These are phyloP conservation scores for Erodium moschatum DNA, from an alignment of 441 rosid genomes.

Conservation along the genomic window DNA sequence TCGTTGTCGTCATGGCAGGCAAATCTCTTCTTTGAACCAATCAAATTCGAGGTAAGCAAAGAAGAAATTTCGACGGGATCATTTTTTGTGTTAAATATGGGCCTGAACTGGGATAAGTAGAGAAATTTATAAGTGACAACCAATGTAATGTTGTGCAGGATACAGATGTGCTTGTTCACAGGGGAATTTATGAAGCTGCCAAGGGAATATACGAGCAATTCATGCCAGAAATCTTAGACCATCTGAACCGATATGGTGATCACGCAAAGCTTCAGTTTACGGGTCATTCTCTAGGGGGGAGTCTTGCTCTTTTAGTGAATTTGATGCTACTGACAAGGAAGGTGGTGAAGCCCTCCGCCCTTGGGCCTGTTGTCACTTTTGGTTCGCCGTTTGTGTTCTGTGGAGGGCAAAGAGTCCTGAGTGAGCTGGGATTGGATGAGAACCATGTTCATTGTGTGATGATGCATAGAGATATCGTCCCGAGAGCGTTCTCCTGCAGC, in stretches of 20 bases:
- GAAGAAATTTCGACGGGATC: no score
- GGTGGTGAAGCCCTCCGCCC: conserved; percentile 42
- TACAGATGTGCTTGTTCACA: conserved; percentile 58
- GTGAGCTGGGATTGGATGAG: conserved; percentile 63
- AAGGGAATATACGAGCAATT: conserved; percentile 75
- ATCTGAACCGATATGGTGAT: conserved; percentile 48
- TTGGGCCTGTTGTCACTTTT: conserved; percentile 64
- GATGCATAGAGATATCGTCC: conserved; percentile 93
- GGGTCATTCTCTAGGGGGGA: conserved; percentile 92
- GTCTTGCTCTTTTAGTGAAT: conserved; percentile 63
- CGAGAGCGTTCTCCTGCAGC: conserved; percentile 90
- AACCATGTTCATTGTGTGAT: conserved; percentile 54
- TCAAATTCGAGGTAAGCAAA: conserved; percentile 37
- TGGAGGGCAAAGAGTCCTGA: conserved; percentile 61
- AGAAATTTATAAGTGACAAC: no score
- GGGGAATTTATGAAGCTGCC: conserved; percentile 93
- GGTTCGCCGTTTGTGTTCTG: conserved; percentile 87
- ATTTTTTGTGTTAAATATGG: no score
- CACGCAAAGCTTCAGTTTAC: conserved; percentile 73
- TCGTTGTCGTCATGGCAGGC: conserved; percentile 86
- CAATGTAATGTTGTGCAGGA: conserved; percentile 17
- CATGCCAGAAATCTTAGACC: conserved; percentile 62
- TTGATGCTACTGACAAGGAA: conserved; percentile 61
- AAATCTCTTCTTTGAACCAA: conserved; percentile 76
- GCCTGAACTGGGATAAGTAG: no score